These are phyloP conservation scores for Eimeria maxima DNA, from an alignment of 169 alveolate genomes.

Conservation along the genomic window DNA sequence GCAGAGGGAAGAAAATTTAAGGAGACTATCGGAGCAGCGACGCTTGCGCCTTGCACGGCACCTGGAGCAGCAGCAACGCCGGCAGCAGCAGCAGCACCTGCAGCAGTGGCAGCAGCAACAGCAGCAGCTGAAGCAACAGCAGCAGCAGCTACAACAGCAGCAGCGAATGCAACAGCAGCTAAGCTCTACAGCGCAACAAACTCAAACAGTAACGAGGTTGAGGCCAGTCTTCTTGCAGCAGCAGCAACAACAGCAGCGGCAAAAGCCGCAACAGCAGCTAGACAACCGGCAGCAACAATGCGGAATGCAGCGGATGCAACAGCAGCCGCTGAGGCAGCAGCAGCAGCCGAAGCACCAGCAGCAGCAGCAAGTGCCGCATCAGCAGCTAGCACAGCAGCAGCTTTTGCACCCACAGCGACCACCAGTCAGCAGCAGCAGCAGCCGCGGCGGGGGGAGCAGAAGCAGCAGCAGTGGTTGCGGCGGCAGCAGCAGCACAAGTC, in stretches of 20 bases:
- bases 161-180: conserved; percentile 28
- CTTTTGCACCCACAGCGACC: not conserved
- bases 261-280: not conserved
- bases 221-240: conserved; percentile 30
- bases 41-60: conserved; percentile 42
- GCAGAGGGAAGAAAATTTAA: not conserved
- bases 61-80: conserved; percentile 59
- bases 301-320: not conserved
- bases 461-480: conserved; percentile 21
- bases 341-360: conserved; percentile 26
- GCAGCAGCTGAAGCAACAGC: conserved; percentile 40
- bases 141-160: conserved; percentile 50
- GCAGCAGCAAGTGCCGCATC: conserved; percentile 19
- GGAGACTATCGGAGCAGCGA: conserved; percentile 1
- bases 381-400: conserved; percentile 38
- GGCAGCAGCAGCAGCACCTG: conserved; percentile 38
- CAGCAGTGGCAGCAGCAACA: conserved; percentile 5
- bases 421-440: conserved; percentile 49
- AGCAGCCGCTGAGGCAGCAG: not conserved
- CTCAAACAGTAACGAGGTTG: not conserved
- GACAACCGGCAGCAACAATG: not conserved
- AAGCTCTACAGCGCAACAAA: not conserved
- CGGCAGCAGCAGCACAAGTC: conserved; percentile 35
- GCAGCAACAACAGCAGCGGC: conserved; percentile 50
- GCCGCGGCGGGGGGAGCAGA: not conserved